Evolutionary conservation across 345 rosid genomes (phyloP).

Genomic region (Corchorus olitorius): DNA sequence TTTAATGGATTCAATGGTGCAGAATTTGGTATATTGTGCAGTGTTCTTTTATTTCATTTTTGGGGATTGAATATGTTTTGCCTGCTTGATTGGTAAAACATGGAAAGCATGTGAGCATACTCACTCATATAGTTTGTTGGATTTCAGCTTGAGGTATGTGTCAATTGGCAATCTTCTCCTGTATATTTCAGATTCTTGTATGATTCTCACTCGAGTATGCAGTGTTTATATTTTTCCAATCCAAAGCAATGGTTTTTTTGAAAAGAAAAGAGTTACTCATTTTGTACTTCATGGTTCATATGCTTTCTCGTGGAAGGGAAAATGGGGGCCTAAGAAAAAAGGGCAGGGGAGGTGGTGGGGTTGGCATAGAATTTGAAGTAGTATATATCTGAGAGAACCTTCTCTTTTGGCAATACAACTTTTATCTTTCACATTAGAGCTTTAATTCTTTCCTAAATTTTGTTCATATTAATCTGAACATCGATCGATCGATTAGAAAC

Average conservation of each 20-base stretch:
- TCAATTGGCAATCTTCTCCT: slow-evolving; percentile 27
- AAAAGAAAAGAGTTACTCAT: not conserved
- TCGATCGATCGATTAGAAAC: too few relatives aligned
- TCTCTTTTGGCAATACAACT: not conserved
- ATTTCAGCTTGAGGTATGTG: slow-evolving; percentile 28
- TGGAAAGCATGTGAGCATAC: slow-evolving; percentile 29
- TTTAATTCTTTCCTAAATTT: not conserved
- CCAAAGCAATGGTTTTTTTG: slow-evolving; percentile 5
- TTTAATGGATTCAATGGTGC: slow-evolving; percentile 26
- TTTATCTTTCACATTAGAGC: not conserved
- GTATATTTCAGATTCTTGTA: slow-evolving; percentile 45
- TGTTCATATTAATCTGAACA: not conserved
- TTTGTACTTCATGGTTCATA: not conserved
- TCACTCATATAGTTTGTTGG: slow-evolving; percentile 34
- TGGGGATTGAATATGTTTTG: slow-evolving; percentile 28
- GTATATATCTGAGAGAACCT: not conserved
- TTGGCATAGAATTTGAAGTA: not conserved
- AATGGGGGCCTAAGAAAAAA: not conserved
- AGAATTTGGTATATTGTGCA: slow-evolving; percentile 36
- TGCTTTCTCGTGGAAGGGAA: not conserved
- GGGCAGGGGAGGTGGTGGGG: too few relatives aligned
- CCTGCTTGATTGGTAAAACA: slow-evolving; percentile 28
- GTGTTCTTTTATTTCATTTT: slow-evolving; percentile 33
- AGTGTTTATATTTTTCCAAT: not conserved
- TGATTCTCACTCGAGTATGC: slow-evolving; percentile 15